These are phyloP conservation scores for Lyophyllum decastes DNA, from an alignment of 768 basidiomycete genomes.

Conservation along the genomic window DNA sequence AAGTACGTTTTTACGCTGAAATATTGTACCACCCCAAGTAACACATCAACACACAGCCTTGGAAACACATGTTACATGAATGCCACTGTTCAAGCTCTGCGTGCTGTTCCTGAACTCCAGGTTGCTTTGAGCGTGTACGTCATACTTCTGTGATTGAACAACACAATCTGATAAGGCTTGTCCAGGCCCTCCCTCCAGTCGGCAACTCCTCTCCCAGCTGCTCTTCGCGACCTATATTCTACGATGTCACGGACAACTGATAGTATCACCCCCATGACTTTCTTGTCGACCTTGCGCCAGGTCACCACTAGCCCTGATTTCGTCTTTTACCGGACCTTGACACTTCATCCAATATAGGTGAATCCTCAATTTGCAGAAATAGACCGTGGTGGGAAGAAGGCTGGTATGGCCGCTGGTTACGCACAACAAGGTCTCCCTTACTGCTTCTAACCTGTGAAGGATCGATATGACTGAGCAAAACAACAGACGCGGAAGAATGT, in stretches of 20 bases:
- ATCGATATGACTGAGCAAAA: neutral
- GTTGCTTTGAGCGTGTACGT: constrained; percentile 62
- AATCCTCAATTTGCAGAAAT: constrained; percentile 92
- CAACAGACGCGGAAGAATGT: constrained; percentile 88
- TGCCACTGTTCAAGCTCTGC: constrained; percentile 90
- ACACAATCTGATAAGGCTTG: neutral
- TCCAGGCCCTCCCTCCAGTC: constrained; percentile 39
- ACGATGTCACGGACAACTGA: constrained; percentile 79
- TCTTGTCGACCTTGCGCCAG: constrained; percentile 71
- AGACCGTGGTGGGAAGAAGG: constrained; percentile 43
- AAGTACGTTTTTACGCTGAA: constrained; percentile 48
- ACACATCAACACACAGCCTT: constrained; percentile 39
- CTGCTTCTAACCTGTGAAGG: constrained; percentile 24
- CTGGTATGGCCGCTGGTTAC: constrained; percentile 43
- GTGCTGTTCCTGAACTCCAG: constrained; percentile 88
- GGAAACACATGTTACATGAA: constrained; percentile 99
- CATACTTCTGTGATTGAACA: neutral
- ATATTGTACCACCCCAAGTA: neutral
- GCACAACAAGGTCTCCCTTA: constrained; percentile 71
- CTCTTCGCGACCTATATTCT: constrained; percentile 69
- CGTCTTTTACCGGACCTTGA: neutral
- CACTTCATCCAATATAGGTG: constrained; percentile 33
- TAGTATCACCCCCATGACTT: constrained; percentile 66
- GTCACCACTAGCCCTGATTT: constrained; percentile 21
- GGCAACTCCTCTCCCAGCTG: constrained; percentile 42